Evolutionary conservation across 805 yeast genomes (phyloP).

Genomic region (Nakazawaea molendinolei): DNA sequence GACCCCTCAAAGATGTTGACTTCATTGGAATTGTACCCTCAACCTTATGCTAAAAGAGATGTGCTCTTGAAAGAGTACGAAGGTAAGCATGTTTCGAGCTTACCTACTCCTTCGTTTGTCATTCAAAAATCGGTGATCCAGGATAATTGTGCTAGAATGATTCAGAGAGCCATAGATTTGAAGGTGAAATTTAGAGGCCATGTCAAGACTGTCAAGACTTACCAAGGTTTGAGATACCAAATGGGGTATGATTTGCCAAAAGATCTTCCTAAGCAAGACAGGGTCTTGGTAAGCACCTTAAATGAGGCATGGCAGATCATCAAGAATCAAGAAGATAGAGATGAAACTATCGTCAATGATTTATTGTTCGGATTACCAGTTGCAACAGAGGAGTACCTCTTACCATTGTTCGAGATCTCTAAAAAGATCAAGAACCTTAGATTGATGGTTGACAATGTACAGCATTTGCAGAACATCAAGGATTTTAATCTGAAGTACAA

Average conservation of each 20-base stretch:
- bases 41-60: slow-evolving; percentile 17
- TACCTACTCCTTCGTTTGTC: slow-evolving; percentile 53
- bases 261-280: slow-evolving; percentile 21
- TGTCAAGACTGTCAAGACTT: slow-evolving; percentile 69
- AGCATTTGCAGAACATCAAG: slow-evolving; percentile 45
- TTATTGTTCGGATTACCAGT: slow-evolving; percentile 56
- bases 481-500: slow-evolving; percentile 23
- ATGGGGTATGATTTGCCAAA: slow-evolving; percentile 35
- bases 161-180: slow-evolving; percentile 33
- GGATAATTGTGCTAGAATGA: slow-evolving; percentile 44
- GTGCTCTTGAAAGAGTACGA: slow-evolving; percentile 21
- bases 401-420: slow-evolving; percentile 39
- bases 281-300: slow-evolving; percentile 63
- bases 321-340: slow-evolving; percentile 21
- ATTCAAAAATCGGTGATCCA: slow-evolving; percentile 36
- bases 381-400: slow-evolving; percentile 38
- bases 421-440: slow-evolving; percentile 37
- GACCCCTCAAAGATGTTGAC: slow-evolving; percentile 16
- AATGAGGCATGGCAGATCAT: slow-evolving; percentile 51
- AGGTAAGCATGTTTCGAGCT: slow-evolving; percentile 37
- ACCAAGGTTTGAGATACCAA: slow-evolving; percentile 51
- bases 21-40: slow-evolving; percentile 13
- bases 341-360: slow-evolving; percentile 30
- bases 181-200: slow-evolving; percentile 53
- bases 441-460: slow-evolving; percentile 54